Percentiles rank a stretch among this genome's conserved stretches.
These are phyloP conservation scores for Aschersonia sp. DNA, from an alignment of 2,329 filamentous ascomycete species.

Conservation along the genomic window DNA sequence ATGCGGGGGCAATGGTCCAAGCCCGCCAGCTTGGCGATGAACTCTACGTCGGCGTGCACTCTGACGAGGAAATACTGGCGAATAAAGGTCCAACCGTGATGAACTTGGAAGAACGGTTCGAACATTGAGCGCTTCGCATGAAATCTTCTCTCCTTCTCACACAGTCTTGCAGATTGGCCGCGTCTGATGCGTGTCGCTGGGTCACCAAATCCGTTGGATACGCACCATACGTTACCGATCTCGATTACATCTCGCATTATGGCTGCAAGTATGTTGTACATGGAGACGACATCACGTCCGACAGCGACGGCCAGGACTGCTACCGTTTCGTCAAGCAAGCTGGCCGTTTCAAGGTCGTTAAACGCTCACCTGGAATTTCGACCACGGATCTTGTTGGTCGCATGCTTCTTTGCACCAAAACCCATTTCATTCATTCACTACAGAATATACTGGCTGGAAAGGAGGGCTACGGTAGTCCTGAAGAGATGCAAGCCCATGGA, in stretches of 20 bases:
- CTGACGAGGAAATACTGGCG: slow-evolving; percentile 85
- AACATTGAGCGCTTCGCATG: slow-evolving; percentile 1
- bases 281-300: slow-evolving; percentile 93
- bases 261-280: slow-evolving; percentile 94
- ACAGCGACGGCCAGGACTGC: slow-evolving; percentile 86
- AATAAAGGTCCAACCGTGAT: slow-evolving; percentile 98
- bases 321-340: slow-evolving; percentile 96
- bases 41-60: slow-evolving; percentile 86
- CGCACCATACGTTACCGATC: slow-evolving; percentile 87
- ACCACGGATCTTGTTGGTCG: slow-evolving; percentile 96
- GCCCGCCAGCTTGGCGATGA: slow-evolving; percentile 81
- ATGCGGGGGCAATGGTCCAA: slow-evolving; percentile 94
- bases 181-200: slow-evolving; percentile 92
- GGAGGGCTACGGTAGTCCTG: slow-evolving; percentile 56
- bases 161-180: slow-evolving; percentile 49
- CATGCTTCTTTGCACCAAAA: slow-evolving; percentile 92
- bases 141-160: background rate
- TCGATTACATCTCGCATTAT: slow-evolving; percentile 90
- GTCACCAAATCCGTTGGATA: slow-evolving; percentile 69
- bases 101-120: slow-evolving; percentile 71
- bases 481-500: slow-evolving; percentile 51
- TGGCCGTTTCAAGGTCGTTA: slow-evolving; percentile 89
- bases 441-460: slow-evolving; percentile 51
- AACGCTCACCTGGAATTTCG: slow-evolving; percentile 88
- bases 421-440: slow-evolving; percentile 80